Percentiles rank a stretch among this genome's conserved stretches.
These are phyloP conservation scores for Suhomyces terraborum DNA, from an alignment of 1,139 yeast genomes.

Conservation along the genomic window DNA sequence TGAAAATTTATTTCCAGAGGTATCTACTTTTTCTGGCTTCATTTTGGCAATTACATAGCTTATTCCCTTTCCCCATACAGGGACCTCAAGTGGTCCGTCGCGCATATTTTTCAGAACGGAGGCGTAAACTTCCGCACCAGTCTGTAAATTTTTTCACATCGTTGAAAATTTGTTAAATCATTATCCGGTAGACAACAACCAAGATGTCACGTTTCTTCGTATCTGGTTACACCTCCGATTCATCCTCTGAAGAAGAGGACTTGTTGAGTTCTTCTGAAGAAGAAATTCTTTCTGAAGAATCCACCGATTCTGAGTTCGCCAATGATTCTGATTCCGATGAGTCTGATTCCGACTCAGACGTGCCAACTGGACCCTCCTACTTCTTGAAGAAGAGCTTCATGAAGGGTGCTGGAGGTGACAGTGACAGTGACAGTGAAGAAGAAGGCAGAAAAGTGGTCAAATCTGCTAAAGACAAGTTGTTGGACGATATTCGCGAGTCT, in stretches of 20 bases:
- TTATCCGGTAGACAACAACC: conserved; percentile 7
- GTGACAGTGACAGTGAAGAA: conserved; percentile 59
- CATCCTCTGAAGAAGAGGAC: conserved; percentile 79
- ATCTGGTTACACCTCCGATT: conserved; percentile 59
- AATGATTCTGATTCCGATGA: conserved; percentile 44
- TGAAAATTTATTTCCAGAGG: too few relatives aligned
- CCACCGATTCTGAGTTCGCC: conserved; percentile 39
- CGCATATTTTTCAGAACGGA: conserved; percentile 10
- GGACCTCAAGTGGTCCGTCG: neutral
- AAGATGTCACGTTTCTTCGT: conserved; percentile 78
- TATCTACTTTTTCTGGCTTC: too few relatives aligned
- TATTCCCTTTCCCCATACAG: too few relatives aligned
- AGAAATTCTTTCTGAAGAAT: conserved; percentile 47
- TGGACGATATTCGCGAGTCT: conserved; percentile 78
- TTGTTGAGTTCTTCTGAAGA: conserved; percentile 71
- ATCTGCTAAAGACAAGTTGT: conserved; percentile 87
- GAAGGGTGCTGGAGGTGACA: conserved; percentile 53
- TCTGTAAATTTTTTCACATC: conserved; percentile 18
- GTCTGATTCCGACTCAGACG: conserved; percentile 42
- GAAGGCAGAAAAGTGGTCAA: conserved; percentile 84
- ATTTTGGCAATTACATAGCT: too few relatives aligned
- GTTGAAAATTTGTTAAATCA: conserved; percentile 20
- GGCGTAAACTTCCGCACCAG: conserved; percentile 12
- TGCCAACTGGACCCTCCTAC: conserved; percentile 56
- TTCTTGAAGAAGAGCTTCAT: conserved; percentile 57